phyloP scores from a whole-genome alignment of 2,329 filamentous ascomycete genomes.

The Colletotrichum navitas region DNA sequence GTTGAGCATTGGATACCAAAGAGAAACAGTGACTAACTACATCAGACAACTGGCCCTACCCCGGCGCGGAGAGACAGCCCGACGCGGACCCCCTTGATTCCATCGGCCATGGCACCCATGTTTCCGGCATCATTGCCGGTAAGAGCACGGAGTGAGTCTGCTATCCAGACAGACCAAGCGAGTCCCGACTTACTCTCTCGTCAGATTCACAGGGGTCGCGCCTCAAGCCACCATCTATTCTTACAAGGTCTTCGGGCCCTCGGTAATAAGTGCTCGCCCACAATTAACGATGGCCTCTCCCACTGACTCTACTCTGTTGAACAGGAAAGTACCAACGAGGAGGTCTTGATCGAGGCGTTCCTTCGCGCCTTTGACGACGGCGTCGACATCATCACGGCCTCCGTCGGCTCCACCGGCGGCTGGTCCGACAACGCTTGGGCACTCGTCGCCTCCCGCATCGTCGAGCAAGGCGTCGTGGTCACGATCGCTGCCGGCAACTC shows the following conservation, averaged over 20 bases:
- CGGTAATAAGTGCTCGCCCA: not conserved
- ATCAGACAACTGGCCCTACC: slow-evolving; percentile 38
- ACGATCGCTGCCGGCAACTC: slow-evolving; percentile 40
- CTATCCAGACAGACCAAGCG: not conserved
- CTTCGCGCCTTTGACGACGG: slow-evolving; percentile 38
- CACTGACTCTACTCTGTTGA: too few relatives aligned
- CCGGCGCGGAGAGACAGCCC: slow-evolving; percentile 49
- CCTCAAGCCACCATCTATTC: slow-evolving; percentile 38
- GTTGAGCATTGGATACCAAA: slow-evolving; percentile 21
- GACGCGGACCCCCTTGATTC: slow-evolving; percentile 62
- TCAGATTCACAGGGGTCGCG: slow-evolving; percentile 36
- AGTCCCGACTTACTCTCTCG: not conserved
- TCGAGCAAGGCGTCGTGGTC: slow-evolving; percentile 49
- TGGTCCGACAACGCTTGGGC: slow-evolving; percentile 59
- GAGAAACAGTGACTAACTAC: not conserved
- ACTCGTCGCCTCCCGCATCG: slow-evolving; percentile 55
- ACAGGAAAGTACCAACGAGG: slow-evolving; percentile 30
- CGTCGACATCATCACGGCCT: slow-evolving; percentile 42
- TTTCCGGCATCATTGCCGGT: slow-evolving; percentile 43
- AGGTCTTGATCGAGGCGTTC: slow-evolving; percentile 40
- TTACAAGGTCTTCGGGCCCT: slow-evolving; percentile 39
- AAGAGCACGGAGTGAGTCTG: slow-evolving; percentile 13
- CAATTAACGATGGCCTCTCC: too few relatives aligned
- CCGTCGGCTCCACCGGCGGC: slow-evolving; percentile 34
- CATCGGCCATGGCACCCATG: slow-evolving; percentile 54